Evolutionary conservation across 2,329 filamentous ascomycete genomes (phyloP).

Genomic region (Curvularia sp.): DNA sequence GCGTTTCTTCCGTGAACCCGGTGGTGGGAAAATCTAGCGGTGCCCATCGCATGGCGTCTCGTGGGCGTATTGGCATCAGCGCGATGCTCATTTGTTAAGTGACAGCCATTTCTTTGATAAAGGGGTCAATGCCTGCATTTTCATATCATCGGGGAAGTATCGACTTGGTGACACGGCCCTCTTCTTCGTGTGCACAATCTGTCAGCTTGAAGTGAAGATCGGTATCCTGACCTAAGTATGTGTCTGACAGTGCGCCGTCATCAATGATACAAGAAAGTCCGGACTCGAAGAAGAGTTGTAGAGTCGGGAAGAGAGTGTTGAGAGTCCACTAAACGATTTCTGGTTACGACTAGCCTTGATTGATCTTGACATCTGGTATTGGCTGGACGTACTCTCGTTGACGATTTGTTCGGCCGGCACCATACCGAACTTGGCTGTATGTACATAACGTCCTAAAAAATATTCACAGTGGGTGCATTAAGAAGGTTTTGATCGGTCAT

Average conservation of each 20-base stretch:
- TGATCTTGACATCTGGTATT: not conserved
- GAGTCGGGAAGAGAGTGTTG: constrained; percentile 40
- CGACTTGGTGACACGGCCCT: constrained; percentile 27
- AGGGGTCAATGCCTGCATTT: constrained; percentile 18
- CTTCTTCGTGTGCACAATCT: constrained; percentile 37
- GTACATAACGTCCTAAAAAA: not conserved
- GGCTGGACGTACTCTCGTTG: constrained; percentile 4
- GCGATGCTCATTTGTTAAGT: constrained; percentile 33
- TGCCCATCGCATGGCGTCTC: not conserved
- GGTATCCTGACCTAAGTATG: constrained; percentile 33
- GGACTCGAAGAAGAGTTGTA: constrained; percentile 43
- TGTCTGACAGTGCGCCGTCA: constrained; percentile 20
- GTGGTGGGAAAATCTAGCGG: not conserved
- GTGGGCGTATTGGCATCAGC: constrained; percentile 12
- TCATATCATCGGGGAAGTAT: constrained; percentile 26
- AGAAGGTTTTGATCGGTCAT: too few relatives aligned
- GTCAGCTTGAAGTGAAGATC: constrained; percentile 38
- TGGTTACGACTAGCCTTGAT: constrained; percentile 4
- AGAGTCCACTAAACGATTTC: constrained; percentile 38
- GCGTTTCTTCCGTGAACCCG: constrained; percentile 24
- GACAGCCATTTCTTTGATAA: constrained; percentile 29
- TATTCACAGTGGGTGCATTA: too few relatives aligned
- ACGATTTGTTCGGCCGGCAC: not conserved
- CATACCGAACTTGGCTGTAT: constrained; percentile 23
- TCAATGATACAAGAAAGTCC: constrained; percentile 38